phyloP scores from a whole-genome alignment of 371 early-diverging fungal species.

The Dichotomocladium elegans region DNA sequence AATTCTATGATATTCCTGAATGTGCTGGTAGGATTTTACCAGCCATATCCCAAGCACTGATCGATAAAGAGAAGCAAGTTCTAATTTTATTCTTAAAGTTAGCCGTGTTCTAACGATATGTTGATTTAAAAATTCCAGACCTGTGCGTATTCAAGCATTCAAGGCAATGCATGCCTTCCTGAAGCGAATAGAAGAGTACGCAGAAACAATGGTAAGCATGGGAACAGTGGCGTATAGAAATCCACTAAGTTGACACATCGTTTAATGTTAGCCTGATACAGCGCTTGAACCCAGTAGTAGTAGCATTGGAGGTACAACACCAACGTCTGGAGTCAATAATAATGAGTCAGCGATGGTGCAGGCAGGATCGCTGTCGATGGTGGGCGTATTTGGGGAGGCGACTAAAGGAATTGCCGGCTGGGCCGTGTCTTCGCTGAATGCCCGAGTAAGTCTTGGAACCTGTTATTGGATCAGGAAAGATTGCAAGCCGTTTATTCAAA shows the following conservation, averaged over 20 bases:
- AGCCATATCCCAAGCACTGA: conserved; percentile 60
- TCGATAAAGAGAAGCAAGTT: conserved; percentile 84
- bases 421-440: conserved; percentile 46
- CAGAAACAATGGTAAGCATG: conserved; percentile 62
- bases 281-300: conserved; percentile 26
- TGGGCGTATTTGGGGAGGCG: conserved; percentile 41
- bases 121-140: conserved; percentile 40
- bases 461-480: not conserved
- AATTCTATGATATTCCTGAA: conserved; percentile 72
- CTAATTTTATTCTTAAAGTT: no score
- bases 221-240: no score
- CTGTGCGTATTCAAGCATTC: conserved; percentile 81
- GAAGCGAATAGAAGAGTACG: conserved; percentile 59
- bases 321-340: no score
- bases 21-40: conserved; percentile 75
- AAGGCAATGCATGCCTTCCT: conserved; percentile 67
- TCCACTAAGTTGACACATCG: no score
- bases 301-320: conserved; percentile 5
- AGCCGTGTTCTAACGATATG: no score
- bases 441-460: conserved; percentile 22
- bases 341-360: conserved; percentile 12
- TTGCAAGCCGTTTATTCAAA: not conserved
- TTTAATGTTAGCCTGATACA: conserved; percentile 62
- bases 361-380: conserved; percentile 19
- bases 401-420: conserved; percentile 47